Evolutionary conservation across 108 stramenopile species (phyloP).

Genomic region (Nitzschia putrida): DNA sequence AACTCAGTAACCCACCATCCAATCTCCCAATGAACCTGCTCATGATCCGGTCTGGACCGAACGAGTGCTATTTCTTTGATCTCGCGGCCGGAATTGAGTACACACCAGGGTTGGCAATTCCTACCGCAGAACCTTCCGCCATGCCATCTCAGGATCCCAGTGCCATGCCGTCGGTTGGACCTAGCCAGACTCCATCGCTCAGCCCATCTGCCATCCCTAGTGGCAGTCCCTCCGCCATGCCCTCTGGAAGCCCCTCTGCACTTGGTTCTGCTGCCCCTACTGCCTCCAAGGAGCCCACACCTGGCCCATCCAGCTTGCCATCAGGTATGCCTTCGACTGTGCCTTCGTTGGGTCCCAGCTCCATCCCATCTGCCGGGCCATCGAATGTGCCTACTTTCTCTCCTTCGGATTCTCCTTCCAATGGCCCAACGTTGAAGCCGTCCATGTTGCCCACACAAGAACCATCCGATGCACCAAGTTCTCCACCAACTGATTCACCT

Average conservation of each 20-base stretch:
- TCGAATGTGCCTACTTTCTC: background rate
- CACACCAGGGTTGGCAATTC: background rate
- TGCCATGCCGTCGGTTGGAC: background rate
- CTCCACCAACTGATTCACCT: background rate
- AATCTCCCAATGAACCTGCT: slow-evolving; percentile 5
- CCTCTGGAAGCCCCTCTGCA: background rate
- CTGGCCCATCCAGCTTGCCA: background rate
- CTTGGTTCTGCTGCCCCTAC: too few species aligned
- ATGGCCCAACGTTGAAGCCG: background rate
- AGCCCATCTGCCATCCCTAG: background rate
- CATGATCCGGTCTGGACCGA: slow-evolving; percentile 3
- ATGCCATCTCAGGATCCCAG: background rate
- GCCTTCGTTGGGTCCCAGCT: background rate
- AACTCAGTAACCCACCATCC: slow-evolving; percentile 2
- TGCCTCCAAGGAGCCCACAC: background rate
- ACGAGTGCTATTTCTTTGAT: slow-evolving; percentile 5
- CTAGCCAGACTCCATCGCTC: background rate
- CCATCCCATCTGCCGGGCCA: background rate
- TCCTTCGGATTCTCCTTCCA: background rate
- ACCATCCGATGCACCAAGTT: background rate
- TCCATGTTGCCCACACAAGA: background rate
- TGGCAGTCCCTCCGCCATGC: background rate
- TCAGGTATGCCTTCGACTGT: background rate
- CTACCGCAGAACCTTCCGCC: background rate
- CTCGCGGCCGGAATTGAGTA: slow-evolving; percentile 1